Evolutionary conservation across 2,329 filamentous ascomycete genomes (phyloP).

Genomic region (Zymoseptoria ardabiliae): DNA sequence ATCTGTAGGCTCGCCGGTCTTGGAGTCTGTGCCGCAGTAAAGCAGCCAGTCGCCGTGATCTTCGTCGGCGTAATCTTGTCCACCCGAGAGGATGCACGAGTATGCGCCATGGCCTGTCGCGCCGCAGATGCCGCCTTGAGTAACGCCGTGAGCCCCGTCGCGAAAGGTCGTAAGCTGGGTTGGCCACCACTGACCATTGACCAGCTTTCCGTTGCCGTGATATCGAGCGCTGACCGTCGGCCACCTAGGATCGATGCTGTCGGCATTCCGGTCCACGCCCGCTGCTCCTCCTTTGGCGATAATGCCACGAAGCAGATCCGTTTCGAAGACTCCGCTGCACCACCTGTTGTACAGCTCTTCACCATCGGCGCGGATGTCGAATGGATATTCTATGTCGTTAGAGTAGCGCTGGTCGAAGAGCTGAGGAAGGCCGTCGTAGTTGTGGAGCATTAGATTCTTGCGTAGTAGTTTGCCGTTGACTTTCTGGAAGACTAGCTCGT

Average conservation of each 20-base stretch:
- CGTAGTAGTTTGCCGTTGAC: constrained; percentile 30
- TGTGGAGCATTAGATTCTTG: constrained; percentile 31
- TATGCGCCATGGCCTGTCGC: constrained; percentile 40
- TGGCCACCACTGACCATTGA: constrained; percentile 50
- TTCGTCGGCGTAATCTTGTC: constrained; percentile 16
- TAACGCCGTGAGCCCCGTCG: constrained; percentile 47
- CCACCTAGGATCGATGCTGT: constrained; percentile 20
- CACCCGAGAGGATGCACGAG: constrained; percentile 48
- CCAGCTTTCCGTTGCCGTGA: constrained; percentile 35
- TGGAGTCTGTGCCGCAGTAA: constrained; percentile 46
- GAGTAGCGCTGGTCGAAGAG: constrained; percentile 32
- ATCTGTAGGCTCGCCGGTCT: constrained; percentile 25
- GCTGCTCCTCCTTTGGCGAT: constrained; percentile 12
- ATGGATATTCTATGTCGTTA: constrained; percentile 32
- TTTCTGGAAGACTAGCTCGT: constrained; percentile 33
- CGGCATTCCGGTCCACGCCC: constrained; percentile 16
- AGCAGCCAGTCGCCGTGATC: constrained; percentile 40
- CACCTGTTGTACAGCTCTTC: constrained; percentile 42
- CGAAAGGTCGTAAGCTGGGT: constrained; percentile 44
- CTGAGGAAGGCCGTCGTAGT: constrained; percentile 32
- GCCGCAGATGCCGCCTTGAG: constrained; percentile 47
- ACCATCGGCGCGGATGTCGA: constrained; percentile 43
- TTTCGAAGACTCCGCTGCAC: constrained; percentile 35
- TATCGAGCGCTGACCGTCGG: constrained; percentile 23
- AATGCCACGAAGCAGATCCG: constrained; percentile 42